Base-by-base conservation (phyloP, 2,329 filamentous ascomycete species). In the Ampelomyces quisqualis region DNA sequence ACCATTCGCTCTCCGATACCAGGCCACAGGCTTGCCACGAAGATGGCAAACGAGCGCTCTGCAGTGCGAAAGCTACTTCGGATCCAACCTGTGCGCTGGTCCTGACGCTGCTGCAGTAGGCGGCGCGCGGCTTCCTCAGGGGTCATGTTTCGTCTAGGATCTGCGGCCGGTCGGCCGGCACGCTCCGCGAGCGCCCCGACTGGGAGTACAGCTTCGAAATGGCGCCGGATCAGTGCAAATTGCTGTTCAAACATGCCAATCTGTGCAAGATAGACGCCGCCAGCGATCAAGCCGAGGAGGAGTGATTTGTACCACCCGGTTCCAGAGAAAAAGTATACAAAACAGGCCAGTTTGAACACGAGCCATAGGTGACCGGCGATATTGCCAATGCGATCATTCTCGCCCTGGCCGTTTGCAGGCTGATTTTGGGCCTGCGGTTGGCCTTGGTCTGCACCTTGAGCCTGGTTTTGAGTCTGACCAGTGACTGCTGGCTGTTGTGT, bases 1-100 rank as follows among this genome's bases (percentile, higher is more conserved):
- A 84, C 77, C 58, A 81, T 78, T 6, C 78, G 70, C 58, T 84
- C 81, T 0, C 81, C 80, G 18, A 84, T 71, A 0, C 81, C 81
- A 1, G 81, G 81, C 58, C 81, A 76, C 34, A 84, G 57, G 60
- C 77, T 82, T 0, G 80, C 80, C 22, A 84, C 59, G 45, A 84
- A 81, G n/a, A 84, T 67, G n/a, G 78, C 78, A 27, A 80, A 55
- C 1, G 76, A 76, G 24, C 81, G 71, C 58, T 84, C 80, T 0
- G 72, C 60, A 2, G 73, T 70, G 29, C 77, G 65, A 13, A 79
- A 37, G 4, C 37, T 49, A 9, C 67, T 60, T 6, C 65, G 39
- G 2, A 62, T 20, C 65, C 64, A 69, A 1, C 53, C 56, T 28
- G 58, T 43, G 5, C 52, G 47, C 27, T 62, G 46, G 6, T 62